phyloP scores from a whole-genome alignment of 176 grass and related monocot species.

The Aegilops umbellulata region DNA sequence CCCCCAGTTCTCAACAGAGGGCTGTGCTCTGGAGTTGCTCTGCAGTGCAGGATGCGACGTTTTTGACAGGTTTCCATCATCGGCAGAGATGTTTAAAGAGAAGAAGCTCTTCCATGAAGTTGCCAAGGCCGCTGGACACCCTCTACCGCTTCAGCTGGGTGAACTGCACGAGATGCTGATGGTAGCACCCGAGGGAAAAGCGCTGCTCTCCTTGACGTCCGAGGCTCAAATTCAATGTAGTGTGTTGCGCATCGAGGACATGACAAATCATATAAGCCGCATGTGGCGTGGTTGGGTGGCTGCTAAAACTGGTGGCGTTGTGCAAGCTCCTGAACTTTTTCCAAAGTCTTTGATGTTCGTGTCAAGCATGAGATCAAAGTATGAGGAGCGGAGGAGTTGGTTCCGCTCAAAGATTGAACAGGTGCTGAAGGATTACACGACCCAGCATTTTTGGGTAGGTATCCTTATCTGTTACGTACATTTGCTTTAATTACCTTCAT shows the following conservation, averaged over 20 bases:
- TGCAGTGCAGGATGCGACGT: not conserved
- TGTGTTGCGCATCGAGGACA: not conserved
- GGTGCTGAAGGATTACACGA: not conserved
- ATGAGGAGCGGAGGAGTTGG: not conserved
- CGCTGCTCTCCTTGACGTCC: not conserved
- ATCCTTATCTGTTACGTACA: no score
- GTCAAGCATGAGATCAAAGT: not conserved
- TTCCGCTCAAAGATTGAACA: not conserved
- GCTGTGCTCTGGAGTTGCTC: not conserved
- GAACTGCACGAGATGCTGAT: not conserved
- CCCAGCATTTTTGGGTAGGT: not conserved
- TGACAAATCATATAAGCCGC: not conserved
- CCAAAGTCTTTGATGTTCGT: rapidly evolving
- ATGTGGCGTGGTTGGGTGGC: no score
- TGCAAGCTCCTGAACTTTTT: not conserved
- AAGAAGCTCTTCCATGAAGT: not conserved
- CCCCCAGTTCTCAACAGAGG: not conserved
- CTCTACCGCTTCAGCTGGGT: not conserved
- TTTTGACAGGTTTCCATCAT: not conserved
- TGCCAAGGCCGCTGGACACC: not conserved
- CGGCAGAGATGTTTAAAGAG: not conserved
- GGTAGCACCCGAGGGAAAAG: not conserved
- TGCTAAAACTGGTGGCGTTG: no score
- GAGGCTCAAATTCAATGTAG: no score
- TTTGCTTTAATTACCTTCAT: no score